These are phyloP conservation scores for Capronia coronata DNA, from an alignment of 2,329 filamentous ascomycete genomes.

Conservation along the genomic window DNA sequence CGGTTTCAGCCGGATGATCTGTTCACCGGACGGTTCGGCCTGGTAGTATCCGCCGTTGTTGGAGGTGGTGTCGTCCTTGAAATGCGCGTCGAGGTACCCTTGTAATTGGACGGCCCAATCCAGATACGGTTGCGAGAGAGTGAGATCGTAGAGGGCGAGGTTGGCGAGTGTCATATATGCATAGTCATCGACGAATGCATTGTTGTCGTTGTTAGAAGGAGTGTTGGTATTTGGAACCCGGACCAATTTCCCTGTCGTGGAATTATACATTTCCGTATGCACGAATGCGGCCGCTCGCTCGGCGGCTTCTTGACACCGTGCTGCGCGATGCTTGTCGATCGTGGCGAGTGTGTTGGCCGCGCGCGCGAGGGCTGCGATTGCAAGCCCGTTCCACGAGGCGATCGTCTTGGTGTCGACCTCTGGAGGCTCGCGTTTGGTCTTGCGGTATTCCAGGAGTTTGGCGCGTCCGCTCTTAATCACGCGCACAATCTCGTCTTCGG, in stretches of 20 bases:
- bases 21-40: constrained; percentile 13
- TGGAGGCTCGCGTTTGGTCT: constrained; percentile 68
- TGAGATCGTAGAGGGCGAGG: constrained; percentile 76
- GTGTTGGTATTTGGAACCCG: constrained; percentile 36
- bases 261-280: constrained; percentile 64
- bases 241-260: constrained; percentile 56
- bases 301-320: constrained; percentile 60
- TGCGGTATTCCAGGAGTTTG: constrained; percentile 64
- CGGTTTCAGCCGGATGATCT: constrained; percentile 72
- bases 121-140: constrained; percentile 67
- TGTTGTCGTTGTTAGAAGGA: constrained; percentile 43
- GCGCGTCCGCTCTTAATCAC: constrained; percentile 61
- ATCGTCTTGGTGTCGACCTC: constrained; percentile 83
- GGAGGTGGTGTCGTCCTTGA: constrained; percentile 58
- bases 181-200: constrained; percentile 89
- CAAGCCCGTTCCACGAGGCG: constrained; percentile 80
- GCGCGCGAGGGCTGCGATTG: constrained; percentile 73
- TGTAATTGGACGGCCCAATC: constrained; percentile 78
- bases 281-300: constrained; percentile 66
- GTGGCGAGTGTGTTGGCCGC: constrained; percentile 61
- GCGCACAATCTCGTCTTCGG: constrained; percentile 60
- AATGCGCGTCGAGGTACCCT: constrained; percentile 63
- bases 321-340: constrained; percentile 52
- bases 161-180: constrained; percentile 79
- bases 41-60: constrained; percentile 21